Evolutionary conservation across 2,329 filamentous ascomycete genomes (phyloP).

Genomic region (Nemania sp.): DNA sequence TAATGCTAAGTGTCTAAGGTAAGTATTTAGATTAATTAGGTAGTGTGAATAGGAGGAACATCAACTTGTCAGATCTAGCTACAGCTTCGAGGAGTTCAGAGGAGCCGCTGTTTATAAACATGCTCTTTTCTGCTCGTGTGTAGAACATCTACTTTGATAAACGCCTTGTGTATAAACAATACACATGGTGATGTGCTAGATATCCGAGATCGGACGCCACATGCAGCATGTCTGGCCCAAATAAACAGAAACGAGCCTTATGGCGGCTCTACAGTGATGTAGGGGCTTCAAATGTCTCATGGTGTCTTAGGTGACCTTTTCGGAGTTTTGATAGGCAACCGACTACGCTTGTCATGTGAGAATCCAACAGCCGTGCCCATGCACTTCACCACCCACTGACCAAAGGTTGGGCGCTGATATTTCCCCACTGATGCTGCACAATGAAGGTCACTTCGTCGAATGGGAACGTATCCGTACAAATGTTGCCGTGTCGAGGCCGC

Average conservation of each 20-base stretch:
- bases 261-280: too few species aligned
- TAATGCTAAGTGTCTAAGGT: conserved; percentile 14
- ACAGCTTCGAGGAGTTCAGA: conserved; percentile 10
- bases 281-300: not conserved
- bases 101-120: conserved; percentile 10
- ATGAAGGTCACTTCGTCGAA: conserved; percentile 19
- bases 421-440: conserved; percentile 14
- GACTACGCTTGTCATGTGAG: conserved; percentile 22
- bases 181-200: not conserved
- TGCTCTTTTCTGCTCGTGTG: not conserved
- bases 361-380: conserved; percentile 1
- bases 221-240: too few species aligned
- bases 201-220: not conserved
- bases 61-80: conserved; percentile 19
- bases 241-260: too few species aligned
- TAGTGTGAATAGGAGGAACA: conserved; percentile 12
- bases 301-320: conserved; percentile 7
- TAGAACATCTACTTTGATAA: conserved; percentile 3
- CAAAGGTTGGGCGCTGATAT: conserved; percentile 17
- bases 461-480: conserved; percentile 22
- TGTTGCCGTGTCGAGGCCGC: conserved; percentile 16
- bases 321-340: conserved; percentile 4
- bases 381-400: conserved; percentile 11
- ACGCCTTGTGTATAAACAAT: not conserved
- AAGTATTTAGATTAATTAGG: conserved; percentile 18